These are phyloP conservation scores for Fusarium musae DNA, from an alignment of 2,329 filamentous ascomycete genomes.

Conservation along the genomic window DNA sequence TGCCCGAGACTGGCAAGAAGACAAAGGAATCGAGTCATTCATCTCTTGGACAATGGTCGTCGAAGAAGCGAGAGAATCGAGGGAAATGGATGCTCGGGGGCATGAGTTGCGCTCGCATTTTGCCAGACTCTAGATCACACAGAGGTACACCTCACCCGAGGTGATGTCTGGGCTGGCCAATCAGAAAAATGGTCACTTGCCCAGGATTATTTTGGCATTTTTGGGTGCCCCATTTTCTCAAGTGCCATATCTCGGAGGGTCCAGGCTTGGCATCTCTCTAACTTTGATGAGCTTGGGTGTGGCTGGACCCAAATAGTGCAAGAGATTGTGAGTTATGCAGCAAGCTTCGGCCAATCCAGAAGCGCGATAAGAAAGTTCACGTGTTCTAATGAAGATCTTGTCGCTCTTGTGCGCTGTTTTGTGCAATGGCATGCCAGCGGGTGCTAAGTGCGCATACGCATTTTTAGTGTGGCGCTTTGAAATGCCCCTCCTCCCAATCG, in stretches of 20 bases:
- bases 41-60: slow-evolving; percentile 46
- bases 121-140: slow-evolving; percentile 49
- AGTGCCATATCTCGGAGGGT: slow-evolving; percentile 41
- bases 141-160: slow-evolving; percentile 49
- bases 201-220: slow-evolving; percentile 51
- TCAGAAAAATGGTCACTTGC: slow-evolving; percentile 53
- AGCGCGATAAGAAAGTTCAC: slow-evolving; percentile 3
- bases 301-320: slow-evolving; percentile 43
- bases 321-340: slow-evolving; percentile 29
- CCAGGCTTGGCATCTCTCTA: slow-evolving; percentile 37
- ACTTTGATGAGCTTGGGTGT: slow-evolving; percentile 36
- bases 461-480: slow-evolving; percentile 42
- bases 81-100: slow-evolving; percentile 46
- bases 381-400: slow-evolving; percentile 15
- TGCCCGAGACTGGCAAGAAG: slow-evolving; percentile 30
- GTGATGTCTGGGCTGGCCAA: slow-evolving; percentile 51
- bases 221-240: slow-evolving; percentile 49
- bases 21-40: slow-evolving; percentile 47
- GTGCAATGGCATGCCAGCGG: slow-evolving; percentile 37
- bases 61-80: slow-evolving; percentile 44
- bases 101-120: slow-evolving; percentile 44
- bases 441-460: slow-evolving; percentile 29
- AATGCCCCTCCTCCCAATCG: slow-evolving; percentile 39
- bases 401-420: slow-evolving; percentile 29
- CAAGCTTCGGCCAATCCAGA: background rate